These are phyloP conservation scores for Clavispora santaluciae DNA, from an alignment of 805 yeast genomes.

Conservation along the genomic window DNA sequence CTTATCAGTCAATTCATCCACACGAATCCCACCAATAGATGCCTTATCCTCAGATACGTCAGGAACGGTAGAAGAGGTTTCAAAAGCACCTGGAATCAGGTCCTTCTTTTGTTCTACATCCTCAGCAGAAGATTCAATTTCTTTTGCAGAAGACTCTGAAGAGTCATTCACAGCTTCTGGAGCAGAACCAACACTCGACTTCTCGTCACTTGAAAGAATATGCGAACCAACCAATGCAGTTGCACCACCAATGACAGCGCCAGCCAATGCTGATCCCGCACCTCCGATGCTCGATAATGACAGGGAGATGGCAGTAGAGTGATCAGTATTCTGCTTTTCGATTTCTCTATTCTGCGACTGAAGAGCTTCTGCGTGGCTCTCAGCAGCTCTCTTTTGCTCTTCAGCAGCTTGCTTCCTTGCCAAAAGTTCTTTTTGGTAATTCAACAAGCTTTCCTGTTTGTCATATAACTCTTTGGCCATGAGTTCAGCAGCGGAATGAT, in stretches of 20 bases:
- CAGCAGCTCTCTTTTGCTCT: not conserved
- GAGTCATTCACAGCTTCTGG: not conserved
- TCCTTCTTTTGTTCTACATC: not conserved
- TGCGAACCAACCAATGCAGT: slow-evolving; percentile 8
- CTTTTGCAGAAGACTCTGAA: not conserved
- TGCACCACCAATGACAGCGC: slow-evolving; percentile 15
- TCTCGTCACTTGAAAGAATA: not conserved
- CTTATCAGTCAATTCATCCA: slow-evolving; percentile 24
- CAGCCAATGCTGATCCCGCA: slow-evolving; percentile 18
- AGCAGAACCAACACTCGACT: not conserved
- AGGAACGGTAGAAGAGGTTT: not conserved
- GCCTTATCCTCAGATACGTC: not conserved
- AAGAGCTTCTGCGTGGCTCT: too few relatives aligned
- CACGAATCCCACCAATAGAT: slow-evolving; percentile 10
- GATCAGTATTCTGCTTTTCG: not conserved
- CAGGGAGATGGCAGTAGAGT: not conserved
- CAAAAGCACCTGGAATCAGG: not conserved
- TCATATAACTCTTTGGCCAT: slow-evolving; percentile 6
- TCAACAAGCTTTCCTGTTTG: slow-evolving; percentile 3
- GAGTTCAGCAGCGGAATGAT: not conserved
- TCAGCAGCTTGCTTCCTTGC: slow-evolving; percentile 1
- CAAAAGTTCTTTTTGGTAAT: slow-evolving; percentile 5
- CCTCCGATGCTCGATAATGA: not conserved
- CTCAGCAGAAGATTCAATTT: not conserved
- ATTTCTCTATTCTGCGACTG: not conserved